Evolutionary conservation across 75 land plant genomes (phyloP).

Genomic region (Gnetum montanum): DNA sequence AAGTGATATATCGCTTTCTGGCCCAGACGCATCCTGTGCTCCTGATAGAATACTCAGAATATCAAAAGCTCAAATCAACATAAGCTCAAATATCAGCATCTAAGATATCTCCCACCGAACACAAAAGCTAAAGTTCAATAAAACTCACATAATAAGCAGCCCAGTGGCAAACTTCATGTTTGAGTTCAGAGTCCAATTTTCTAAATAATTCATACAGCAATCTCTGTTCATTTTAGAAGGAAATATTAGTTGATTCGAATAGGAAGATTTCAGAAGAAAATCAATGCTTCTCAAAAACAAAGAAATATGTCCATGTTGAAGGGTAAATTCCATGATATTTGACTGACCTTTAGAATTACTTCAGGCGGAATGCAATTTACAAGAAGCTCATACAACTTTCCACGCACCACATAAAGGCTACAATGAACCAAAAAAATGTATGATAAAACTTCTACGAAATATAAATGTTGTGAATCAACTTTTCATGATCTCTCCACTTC

Average conservation of each 20-base stretch:
- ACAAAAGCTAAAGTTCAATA: background rate
- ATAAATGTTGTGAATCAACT: too few relatives aligned
- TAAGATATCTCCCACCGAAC: background rate
- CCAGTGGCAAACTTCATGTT: slow-evolving; percentile 98
- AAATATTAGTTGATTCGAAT: background rate
- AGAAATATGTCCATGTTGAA: too few relatives aligned
- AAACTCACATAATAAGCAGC: slow-evolving; percentile 93
- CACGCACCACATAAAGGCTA: slow-evolving; percentile 82
- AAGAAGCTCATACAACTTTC: slow-evolving; percentile 90
- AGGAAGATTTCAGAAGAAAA: background rate
- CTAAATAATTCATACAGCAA: slow-evolving; percentile 74
- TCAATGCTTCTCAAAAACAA: too few relatives aligned
- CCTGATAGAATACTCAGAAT: too few relatives aligned
- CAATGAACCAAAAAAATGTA: slow-evolving; percentile 5
- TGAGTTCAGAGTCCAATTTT: slow-evolving; percentile 91
- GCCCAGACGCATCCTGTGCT: slow-evolving; percentile 93
- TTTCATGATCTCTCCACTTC: too few relatives aligned
- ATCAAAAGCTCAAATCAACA: slow-evolving; percentile 1
- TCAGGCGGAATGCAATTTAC: slow-evolving; percentile 97
- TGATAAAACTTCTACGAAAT: too few relatives aligned
- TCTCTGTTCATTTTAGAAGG: too few relatives aligned
- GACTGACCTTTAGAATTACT: slow-evolving; percentile 78
- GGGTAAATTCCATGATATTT: too few relatives aligned
- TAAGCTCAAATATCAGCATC: background rate
- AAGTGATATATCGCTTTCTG: slow-evolving; percentile 98